These are phyloP conservation scores for Parsonsia alboflavescens DNA, from an alignment of 257 asterid species.

Conservation along the genomic window DNA sequence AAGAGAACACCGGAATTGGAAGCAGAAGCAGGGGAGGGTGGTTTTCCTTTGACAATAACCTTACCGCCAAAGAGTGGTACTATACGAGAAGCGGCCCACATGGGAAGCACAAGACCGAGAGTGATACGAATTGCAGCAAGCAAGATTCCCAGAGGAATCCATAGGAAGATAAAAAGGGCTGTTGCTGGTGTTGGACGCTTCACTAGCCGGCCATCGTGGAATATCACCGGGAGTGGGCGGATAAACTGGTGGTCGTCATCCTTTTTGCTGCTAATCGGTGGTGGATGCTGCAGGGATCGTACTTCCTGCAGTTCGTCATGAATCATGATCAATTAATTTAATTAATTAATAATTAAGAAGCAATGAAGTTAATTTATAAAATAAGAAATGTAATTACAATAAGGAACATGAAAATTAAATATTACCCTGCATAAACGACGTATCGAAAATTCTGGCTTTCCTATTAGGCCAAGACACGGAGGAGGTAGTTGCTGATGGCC, in stretches of 20 bases:
- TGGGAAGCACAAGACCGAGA: constrained; percentile 51
- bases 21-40: constrained; percentile 49
- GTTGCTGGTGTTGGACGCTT: constrained; percentile 65
- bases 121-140: constrained; percentile 52
- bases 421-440: constrained; percentile 56
- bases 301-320: constrained; percentile 34
- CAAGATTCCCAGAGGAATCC: constrained; percentile 70
- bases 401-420: no score
- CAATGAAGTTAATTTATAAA: no score
- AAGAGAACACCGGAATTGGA: constrained; percentile 56
- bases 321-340: no score
- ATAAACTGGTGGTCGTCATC: constrained; percentile 17
- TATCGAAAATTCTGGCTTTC: constrained; percentile 31
- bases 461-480: constrained; percentile 55
- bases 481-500: constrained; percentile 30
- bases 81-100: constrained; percentile 35
- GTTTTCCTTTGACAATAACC: constrained; percentile 64
- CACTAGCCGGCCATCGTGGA: constrained; percentile 84
- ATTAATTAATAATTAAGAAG: neutral
- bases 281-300: constrained; percentile 18
- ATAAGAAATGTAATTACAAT: no score
- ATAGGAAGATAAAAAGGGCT: constrained; percentile 59
- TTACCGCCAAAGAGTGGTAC: constrained; percentile 60
- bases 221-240: constrained; percentile 74
- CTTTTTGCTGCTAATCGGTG: constrained; percentile 18